phyloP scores from a whole-genome alignment of 805 yeast genomes.

The Candida awuae region DNA sequence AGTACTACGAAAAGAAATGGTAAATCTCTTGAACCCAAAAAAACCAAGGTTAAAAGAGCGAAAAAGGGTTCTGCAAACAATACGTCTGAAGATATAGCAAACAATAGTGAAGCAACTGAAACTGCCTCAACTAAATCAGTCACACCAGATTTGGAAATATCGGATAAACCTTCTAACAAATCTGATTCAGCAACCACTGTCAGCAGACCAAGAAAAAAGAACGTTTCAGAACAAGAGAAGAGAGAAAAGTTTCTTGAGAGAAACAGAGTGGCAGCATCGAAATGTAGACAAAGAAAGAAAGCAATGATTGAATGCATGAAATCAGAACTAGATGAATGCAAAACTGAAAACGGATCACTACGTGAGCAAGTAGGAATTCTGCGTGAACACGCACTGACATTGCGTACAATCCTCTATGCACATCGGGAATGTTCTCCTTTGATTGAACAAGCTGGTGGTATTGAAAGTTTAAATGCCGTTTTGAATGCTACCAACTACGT shows the following conservation, averaged over 20 bases:
- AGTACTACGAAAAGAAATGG: no score
- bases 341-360: slow-evolving; percentile 61
- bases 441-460: slow-evolving; percentile 39
- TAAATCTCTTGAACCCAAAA: no score
- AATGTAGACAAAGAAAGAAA: slow-evolving; percentile 91
- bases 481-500: slow-evolving; percentile 27
- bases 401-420: slow-evolving; percentile 39
- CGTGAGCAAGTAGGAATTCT: slow-evolving; percentile 50
- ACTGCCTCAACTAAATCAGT: no score
- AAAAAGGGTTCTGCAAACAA: no score
- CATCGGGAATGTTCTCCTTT: slow-evolving; percentile 44
- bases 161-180: no score
- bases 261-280: slow-evolving; percentile 93
- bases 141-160: no score
- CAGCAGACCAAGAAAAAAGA: slow-evolving; percentile 2
- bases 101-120: no score
- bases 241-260: slow-evolving; percentile 80
- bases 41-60: no score
- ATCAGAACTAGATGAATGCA: slow-evolving; percentile 61
- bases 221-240: slow-evolving; percentile 52
- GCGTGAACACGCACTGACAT: slow-evolving; percentile 46
- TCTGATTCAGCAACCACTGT: not conserved
- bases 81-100: no score
- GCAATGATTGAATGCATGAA: slow-evolving; percentile 79
- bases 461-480: slow-evolving; percentile 36